Evolutionary conservation across 352 stramenopile species (phyloP), one percentile per base, ranked within the genome.

Genomic region (Pythium biforme): DNA sequence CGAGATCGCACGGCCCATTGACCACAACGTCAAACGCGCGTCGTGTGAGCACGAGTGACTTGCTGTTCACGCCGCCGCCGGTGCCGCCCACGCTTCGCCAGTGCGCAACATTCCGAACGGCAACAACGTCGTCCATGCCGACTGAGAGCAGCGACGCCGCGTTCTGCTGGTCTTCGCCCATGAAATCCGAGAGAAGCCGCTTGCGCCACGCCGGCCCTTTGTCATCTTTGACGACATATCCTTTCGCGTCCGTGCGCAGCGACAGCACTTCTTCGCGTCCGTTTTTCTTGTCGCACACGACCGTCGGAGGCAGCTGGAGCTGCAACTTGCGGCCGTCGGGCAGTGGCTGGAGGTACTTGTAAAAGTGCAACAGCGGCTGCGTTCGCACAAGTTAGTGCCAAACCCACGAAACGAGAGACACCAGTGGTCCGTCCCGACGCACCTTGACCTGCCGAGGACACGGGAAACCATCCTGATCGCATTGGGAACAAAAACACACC

Each of bases 281-380:
- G 40, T 82, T 70, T 4, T 39, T 48, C 33, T 81, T 83, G 61
- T 92, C 82, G 27, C 74, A 87, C 20, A 92, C 57, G 8, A 92
- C 67, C 0, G 84, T 92, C 4, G 79, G 63, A 12, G 84, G 82
- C 19, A 93, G 43, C 41, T 87, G 83, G 6, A 90, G 59, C 25
- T 75, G 68, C 25, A 94, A 65, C 26, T 79, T 78, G 14, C 70
- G 72, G 17, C 59, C 63, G 20, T 71, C 71, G 0, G 64, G 58
- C n/a, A 89, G 72, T 10, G 84, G 84, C 57, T 94, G 84, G 7
- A 94, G 57, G 52, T 88, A 92, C 71, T 94, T 94, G 76, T 88
- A 94, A 59, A 94, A 94, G 65, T 81, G 83, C 22, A 94, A 56
- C 10, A 86, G 64, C 11, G 84, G 81, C 79, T 88, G 9, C 31